Conservation (phyloP, 257 asterid genomes). For the Solanum ossicruentum region DNA sequence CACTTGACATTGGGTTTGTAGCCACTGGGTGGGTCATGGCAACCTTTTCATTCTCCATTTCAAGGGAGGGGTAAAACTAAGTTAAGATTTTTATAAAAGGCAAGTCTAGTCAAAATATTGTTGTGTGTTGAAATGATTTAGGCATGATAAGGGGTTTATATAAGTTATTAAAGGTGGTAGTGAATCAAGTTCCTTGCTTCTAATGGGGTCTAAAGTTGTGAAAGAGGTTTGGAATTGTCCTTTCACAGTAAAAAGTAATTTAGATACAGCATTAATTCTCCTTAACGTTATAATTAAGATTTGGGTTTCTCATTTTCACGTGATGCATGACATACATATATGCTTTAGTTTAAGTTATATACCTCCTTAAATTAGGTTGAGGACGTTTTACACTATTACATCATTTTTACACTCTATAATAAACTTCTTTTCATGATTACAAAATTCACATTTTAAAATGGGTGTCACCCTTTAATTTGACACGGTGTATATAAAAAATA, state of each 20-base stretch:
- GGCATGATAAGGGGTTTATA: conserved; percentile 15
- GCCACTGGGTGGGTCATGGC: background rate
- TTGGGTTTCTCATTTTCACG: background rate
- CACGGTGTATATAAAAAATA: too few species aligned
- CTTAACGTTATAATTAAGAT: background rate
- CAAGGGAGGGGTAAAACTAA: background rate
- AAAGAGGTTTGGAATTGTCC: conserved; percentile 32
- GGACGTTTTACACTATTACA: too few species aligned
- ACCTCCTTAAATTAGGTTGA: too few species aligned
- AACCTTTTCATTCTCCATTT: background rate
- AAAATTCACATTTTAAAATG: too few species aligned
- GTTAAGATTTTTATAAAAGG: background rate
- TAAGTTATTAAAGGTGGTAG: conserved; percentile 27
- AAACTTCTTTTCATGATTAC: too few species aligned
- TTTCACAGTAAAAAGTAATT: background rate
- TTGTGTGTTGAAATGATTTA: background rate
- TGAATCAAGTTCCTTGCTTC: conserved; percentile 65
- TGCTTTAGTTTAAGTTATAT: background rate
- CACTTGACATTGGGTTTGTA: background rate
- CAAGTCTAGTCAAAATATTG: conserved; percentile 5
- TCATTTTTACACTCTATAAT: too few species aligned
- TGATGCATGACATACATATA: background rate
- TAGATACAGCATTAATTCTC: background rate
- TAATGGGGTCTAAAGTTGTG: conserved; percentile 17
- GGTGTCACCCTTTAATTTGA: rapidly evolving